phyloP scores from a whole-genome alignment of 768 basidiomycete species.

The Clathrus columnatus region DNA sequence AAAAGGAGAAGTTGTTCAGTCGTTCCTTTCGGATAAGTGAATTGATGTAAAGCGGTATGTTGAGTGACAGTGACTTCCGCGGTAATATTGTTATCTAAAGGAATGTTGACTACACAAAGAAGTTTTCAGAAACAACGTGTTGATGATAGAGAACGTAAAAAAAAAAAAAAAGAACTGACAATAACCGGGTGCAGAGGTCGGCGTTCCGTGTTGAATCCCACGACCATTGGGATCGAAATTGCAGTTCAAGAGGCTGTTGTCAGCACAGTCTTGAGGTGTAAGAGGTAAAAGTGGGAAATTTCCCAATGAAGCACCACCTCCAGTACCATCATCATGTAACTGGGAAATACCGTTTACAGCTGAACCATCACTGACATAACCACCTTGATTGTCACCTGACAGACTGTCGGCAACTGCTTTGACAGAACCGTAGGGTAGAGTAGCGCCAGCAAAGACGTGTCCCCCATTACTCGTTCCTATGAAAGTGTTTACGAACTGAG shows the following conservation, averaged over 20 bases:
- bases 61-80: slow-evolving; percentile 13
- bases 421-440: slow-evolving; percentile 8
- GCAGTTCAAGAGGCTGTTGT: slow-evolving; percentile 3
- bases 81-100: slow-evolving; percentile 10
- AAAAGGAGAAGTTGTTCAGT: slow-evolving; percentile 9
- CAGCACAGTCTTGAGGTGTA: slow-evolving; percentile 1
- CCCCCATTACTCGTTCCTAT: slow-evolving; percentile 15
- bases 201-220: background rate
- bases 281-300: slow-evolving; percentile 8
- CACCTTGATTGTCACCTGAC: slow-evolving; percentile 13
- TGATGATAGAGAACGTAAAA: background rate
- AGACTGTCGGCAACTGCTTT: slow-evolving; percentile 12
- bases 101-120: slow-evolving; percentile 9
- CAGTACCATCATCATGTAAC: slow-evolving; percentile 15
- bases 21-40: slow-evolving; percentile 9
- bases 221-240: background rate
- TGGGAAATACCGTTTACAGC: slow-evolving; percentile 12
- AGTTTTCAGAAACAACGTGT: background rate
- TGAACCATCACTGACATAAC: slow-evolving; percentile 13
- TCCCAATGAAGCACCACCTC: slow-evolving; percentile 12
- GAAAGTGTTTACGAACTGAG: slow-evolving; percentile 11
- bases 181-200: slow-evolving; percentile 48
- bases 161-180: slow-evolving; percentile 17
- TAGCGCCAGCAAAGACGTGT: slow-evolving; percentile 15
- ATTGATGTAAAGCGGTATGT: slow-evolving; percentile 13